Percentiles rank a stretch among this genome's conserved stretches.
phyloP scores from a whole-genome alignment of 2,329 filamentous ascomycete species.

The Aspergillus intermedius region DNA sequence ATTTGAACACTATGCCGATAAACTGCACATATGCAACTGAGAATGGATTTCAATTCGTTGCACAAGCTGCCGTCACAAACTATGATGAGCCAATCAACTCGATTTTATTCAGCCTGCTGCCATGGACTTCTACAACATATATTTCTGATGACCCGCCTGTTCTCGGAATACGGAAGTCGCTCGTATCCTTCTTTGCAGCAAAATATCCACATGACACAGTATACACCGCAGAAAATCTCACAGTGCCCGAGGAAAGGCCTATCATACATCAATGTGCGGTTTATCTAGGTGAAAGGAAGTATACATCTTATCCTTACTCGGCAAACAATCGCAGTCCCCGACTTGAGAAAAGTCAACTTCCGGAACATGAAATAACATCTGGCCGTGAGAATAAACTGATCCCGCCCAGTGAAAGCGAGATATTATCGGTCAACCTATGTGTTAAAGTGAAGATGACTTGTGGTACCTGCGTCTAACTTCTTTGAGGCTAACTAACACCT shows the following conservation, averaged over 20 bases:
- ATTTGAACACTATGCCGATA: not conserved
- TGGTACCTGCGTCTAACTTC: too few relatives aligned
- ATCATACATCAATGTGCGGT: conserved; percentile 6
- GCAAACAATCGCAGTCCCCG: not conserved
- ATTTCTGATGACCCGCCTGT: too few relatives aligned
- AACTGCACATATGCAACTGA: conserved; percentile 4
- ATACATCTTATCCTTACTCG: not conserved
- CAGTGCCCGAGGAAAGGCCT: conserved; percentile 3
- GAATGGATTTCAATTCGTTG: not conserved
- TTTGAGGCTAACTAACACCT: too few relatives aligned
- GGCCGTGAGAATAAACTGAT: too few relatives aligned
- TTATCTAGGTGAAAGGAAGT: conserved; percentile 8
- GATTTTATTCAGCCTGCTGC: too few relatives aligned
- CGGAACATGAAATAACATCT: too few relatives aligned
- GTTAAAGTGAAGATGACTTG: too few relatives aligned
- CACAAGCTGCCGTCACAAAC: not conserved
- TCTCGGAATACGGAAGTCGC: not conserved
- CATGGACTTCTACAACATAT: too few relatives aligned
- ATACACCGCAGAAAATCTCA: conserved; percentile 4
- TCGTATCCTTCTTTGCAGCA: not conserved
- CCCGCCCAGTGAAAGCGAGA: too few relatives aligned
- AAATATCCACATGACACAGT: not conserved
- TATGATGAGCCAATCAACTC: not conserved
- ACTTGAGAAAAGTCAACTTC: not conserved
- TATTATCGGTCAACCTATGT: too few relatives aligned